A percentile compares a stretch with the other conserved stretches of the same genome.
Evolutionary conservation across 768 basidiomycete genomes (phyloP).

Genomic region (Rubroboletus pulcherrimus): DNA sequence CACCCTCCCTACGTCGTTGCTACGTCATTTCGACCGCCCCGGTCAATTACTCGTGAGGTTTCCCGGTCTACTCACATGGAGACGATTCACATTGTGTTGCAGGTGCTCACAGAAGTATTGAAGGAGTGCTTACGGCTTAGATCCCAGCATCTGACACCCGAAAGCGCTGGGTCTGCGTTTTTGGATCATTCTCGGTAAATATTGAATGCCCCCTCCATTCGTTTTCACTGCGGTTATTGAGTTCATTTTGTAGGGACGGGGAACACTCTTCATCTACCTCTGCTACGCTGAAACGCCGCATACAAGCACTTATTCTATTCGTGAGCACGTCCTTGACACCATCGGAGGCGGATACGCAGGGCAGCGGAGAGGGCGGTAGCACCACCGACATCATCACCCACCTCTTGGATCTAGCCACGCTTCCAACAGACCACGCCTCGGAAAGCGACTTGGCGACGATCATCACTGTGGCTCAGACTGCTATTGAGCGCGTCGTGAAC

Average conservation of each 20-base stretch:
- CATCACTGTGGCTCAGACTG: constrained; percentile 42
- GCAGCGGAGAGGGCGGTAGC: constrained; percentile 19
- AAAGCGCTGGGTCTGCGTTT: constrained; percentile 41
- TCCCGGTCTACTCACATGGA: not conserved
- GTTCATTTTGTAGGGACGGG: constrained; percentile 44
- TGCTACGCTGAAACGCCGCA: constrained; percentile 51
- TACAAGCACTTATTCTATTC: constrained; percentile 66
- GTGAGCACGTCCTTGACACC: constrained; percentile 49
- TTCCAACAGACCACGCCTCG: constrained; percentile 27
- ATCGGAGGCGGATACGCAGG: constrained; percentile 14
- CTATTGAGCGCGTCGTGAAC: constrained; percentile 51
- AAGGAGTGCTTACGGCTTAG: constrained; percentile 63
- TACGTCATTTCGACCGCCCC: constrained; percentile 50
- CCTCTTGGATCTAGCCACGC: constrained; percentile 46
- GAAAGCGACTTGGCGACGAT: constrained; percentile 45
- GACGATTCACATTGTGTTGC: constrained; percentile 2
- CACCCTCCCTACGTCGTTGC: constrained; percentile 60
- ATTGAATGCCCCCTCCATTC: not conserved
- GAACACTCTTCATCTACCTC: constrained; percentile 48
- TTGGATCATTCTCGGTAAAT: constrained; percentile 53
- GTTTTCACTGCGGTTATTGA: not conserved
- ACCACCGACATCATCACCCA: constrained; percentile 44
- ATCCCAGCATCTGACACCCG: constrained; percentile 37
- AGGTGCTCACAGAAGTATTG: constrained; percentile 65
- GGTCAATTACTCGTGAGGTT: constrained; percentile 51